Evolutionary conservation across 2,329 filamentous ascomycete genomes (phyloP).

Genomic region (Hypomyces rosellus): DNA sequence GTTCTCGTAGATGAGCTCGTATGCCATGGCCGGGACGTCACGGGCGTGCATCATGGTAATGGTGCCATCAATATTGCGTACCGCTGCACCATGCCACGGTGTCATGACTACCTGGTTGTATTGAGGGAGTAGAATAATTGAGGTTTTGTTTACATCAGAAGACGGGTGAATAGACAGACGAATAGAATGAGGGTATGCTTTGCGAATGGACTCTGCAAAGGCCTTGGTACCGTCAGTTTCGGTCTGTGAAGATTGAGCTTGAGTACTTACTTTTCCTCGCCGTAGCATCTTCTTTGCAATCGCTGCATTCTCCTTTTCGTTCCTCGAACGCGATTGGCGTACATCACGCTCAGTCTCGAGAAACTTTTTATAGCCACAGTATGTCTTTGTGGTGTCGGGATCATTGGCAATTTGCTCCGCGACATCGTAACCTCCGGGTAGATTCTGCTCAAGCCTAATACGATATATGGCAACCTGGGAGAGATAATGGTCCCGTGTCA

Average conservation of each 20-base stretch:
- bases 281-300: slow-evolving; percentile 1
- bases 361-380: slow-evolving; percentile 17
- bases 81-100: slow-evolving; percentile 30
- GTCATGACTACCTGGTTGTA: slow-evolving; percentile 18
- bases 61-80: slow-evolving; percentile 25
- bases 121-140: slow-evolving; percentile 17
- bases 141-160: slow-evolving; percentile 12
- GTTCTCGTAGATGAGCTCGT: slow-evolving; percentile 26
- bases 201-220: slow-evolving; percentile 10
- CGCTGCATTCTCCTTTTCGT: background rate
- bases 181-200: slow-evolving; percentile 13
- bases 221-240: background rate
- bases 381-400: slow-evolving; percentile 15
- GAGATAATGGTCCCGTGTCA: slow-evolving; percentile 1
- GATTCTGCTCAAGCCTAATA: background rate
- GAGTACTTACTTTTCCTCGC: background rate
- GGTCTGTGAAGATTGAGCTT: no score
- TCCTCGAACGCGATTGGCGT: background rate
- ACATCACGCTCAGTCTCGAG: slow-evolving; percentile 5
- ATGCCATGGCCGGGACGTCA: slow-evolving; percentile 18
- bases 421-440: slow-evolving; percentile 1
- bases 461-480: background rate
- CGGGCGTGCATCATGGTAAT: slow-evolving; percentile 15
- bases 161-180: slow-evolving; percentile 17
- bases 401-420: slow-evolving; percentile 15